phyloP scores from a whole-genome alignment of 768 basidiomycete species.

The Kwoniella dendrophila region DNA sequence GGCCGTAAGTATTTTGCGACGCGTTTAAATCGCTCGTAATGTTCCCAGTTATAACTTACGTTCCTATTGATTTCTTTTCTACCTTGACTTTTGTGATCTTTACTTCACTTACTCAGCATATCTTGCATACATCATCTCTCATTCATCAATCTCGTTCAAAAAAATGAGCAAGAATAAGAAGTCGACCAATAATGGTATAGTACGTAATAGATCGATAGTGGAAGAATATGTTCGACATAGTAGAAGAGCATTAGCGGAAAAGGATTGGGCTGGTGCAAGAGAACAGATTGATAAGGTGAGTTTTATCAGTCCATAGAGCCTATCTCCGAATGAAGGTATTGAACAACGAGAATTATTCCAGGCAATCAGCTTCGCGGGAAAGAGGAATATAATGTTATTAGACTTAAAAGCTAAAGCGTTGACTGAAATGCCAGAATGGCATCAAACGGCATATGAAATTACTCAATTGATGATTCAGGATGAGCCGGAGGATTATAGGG shows the following conservation, averaged over 20 bases:
- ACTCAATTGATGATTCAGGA: too few relatives aligned
- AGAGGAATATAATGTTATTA: too few relatives aligned
- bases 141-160: not conserved
- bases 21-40: slow-evolving; percentile 10
- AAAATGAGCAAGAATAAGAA: slow-evolving; percentile 1
- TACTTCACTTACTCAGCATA: not conserved
- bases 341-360: too few relatives aligned
- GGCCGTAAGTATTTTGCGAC: not conserved
- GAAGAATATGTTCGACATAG: slow-evolving; percentile 6
- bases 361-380: too few relatives aligned
- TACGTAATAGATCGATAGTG: not conserved
- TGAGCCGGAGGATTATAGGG: too few relatives aligned
- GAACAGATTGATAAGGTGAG: slow-evolving; percentile 28
- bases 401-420: too few relatives aligned
- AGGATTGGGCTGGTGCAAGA: slow-evolving; percentile 14
- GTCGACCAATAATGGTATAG: not conserved
- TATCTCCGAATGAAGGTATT: too few relatives aligned
- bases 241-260: slow-evolving; percentile 3
- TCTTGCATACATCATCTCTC: not conserved
- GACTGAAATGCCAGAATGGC: too few relatives aligned
- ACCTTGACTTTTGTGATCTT: not conserved
- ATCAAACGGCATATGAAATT: too few relatives aligned
- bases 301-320: not conserved
- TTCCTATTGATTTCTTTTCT: not conserved
- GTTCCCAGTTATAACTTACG: not conserved